phyloP scores from a whole-genome alignment of 169 alveolate genomes.

The Cryptosporidium ubiquitum region DNA sequence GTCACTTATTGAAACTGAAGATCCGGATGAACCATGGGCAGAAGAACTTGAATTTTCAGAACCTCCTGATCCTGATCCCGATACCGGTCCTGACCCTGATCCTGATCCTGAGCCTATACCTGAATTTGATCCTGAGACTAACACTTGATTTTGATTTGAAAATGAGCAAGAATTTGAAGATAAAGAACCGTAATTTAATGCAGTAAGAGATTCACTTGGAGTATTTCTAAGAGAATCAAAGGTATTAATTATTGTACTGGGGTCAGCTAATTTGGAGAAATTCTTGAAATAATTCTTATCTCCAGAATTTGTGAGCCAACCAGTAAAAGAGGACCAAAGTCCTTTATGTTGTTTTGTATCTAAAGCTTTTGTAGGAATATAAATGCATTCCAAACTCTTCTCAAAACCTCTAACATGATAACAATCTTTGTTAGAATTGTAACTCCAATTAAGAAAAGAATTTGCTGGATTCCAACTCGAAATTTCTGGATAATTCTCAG shows the following conservation, averaged over 20 bases:
- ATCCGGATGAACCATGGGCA: neutral
- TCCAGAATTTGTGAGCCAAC: conserved; percentile 53
- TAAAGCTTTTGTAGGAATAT: neutral
- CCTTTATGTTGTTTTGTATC: conserved; percentile 33
- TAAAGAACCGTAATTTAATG: neutral
- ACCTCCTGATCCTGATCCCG: neutral
- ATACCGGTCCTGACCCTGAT: neutral
- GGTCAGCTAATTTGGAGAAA: conserved; percentile 38
- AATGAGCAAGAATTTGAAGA: neutral
- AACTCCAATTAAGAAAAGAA: conserved; percentile 28
- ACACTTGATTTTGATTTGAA: neutral
- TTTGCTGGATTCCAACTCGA: conserved; percentile 26
- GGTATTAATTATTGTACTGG: conserved; percentile 28
- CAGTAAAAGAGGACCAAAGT: conserved; percentile 65
- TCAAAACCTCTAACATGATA: conserved; percentile 68
- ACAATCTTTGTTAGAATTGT: conserved; percentile 18
- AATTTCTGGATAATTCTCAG: conserved; percentile 40
- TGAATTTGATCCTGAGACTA: neutral
- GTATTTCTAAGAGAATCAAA: neutral
- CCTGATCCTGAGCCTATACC: no score
- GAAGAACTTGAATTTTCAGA: neutral
- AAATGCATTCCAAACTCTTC: conserved; percentile 55
- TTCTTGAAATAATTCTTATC: conserved; percentile 27
- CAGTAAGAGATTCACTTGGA: neutral
- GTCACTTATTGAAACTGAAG: conserved; percentile 66